phyloP scores from a whole-genome alignment of 2,329 filamentous ascomycete genomes.

The Aureobasidium sp. region DNA sequence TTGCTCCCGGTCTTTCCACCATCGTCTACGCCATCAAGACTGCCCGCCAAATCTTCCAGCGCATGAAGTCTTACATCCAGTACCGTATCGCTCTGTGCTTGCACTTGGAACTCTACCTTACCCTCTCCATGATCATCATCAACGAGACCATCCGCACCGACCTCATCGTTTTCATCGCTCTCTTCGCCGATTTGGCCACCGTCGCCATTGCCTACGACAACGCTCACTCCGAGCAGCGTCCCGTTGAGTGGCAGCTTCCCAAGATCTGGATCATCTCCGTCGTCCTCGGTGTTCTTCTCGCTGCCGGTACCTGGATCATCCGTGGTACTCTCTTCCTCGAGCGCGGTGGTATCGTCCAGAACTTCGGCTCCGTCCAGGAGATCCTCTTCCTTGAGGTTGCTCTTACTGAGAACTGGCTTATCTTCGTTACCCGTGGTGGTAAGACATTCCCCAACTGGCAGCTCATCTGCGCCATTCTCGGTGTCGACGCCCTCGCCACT shows the following conservation, averaged over 20 bases:
- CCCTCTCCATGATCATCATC: constrained; percentile 71
- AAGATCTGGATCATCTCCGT: constrained; percentile 75
- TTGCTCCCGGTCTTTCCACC: constrained; percentile 62
- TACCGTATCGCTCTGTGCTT: constrained; percentile 69
- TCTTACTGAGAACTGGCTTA: constrained; percentile 47
- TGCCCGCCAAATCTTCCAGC: constrained; percentile 67
- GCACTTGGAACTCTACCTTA: constrained; percentile 68
- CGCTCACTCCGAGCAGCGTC: constrained; percentile 64
- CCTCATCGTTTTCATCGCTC: constrained; percentile 69
- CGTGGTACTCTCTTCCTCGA: constrained; percentile 63
- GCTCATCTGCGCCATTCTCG: constrained; percentile 60
- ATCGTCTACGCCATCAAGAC: constrained; percentile 68
- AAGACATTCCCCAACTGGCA: constrained; percentile 69
- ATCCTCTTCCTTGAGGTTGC: constrained; percentile 50
- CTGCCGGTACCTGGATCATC: constrained; percentile 63
- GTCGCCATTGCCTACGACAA: constrained; percentile 74
- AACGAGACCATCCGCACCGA: constrained; percentile 66
- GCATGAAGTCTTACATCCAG: constrained; percentile 70
- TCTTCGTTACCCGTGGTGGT: constrained; percentile 51
- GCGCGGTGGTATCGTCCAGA: constrained; percentile 62
- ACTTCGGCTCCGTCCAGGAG: constrained; percentile 66
- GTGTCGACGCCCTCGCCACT: constrained; percentile 63
- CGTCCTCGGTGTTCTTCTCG: constrained; percentile 59
- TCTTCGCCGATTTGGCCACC: constrained; percentile 72
- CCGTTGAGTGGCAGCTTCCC: constrained; percentile 71